Base-by-base conservation (phyloP, 805 yeast genomes). In the Candida manassasensis region DNA sequence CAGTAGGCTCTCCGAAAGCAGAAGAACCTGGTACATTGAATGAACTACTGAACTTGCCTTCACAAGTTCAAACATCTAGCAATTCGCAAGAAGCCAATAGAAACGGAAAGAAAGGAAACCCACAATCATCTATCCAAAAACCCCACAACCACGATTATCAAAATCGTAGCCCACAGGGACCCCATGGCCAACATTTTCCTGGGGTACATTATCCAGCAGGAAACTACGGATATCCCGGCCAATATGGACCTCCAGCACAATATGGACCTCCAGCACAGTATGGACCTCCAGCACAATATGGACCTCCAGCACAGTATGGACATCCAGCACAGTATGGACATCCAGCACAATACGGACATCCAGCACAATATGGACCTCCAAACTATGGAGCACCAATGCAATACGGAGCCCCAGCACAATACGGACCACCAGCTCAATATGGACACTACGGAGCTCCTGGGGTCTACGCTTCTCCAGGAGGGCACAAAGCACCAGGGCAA, bases 321-420 rank as follows among this genome's bases (percentile, higher is more conserved):
- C 32, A 24, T 4, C 38, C 37, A 11, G 31, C 32, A 21, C 19
- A 31, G 14, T 16, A 22, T 18, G 22, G 18, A 27, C 32, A 30
- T 14, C 27, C 27, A 13, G 14, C 27, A 19, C n/a, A 29, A 12
- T 4, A 17, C 10, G 25, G 14, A 18, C 26, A n/a, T 26, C 27
- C 21, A 27, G 32, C 27, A 12, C 32, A 27, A 13, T 22, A 27
- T 11, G 24, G 19, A 21, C 32, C 9, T 10, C 37, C 26, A 19
- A 10, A 8, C 6, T n/a, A 24, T n/a, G 14, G 17, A 5, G 24
- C 32, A 21, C 31, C 9, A 33, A 16, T 17, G 22, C 35, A 22
- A 17, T 17, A 19, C 12, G 32, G 21, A 6, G 32, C 22, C 6
- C 26, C 15, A 8, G 15, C n/a, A 30, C 22, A 25, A 7, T 8